Conservation (phyloP, 2,329 filamentous ascomycete genomes). For the Epichloe festucae region DNA sequence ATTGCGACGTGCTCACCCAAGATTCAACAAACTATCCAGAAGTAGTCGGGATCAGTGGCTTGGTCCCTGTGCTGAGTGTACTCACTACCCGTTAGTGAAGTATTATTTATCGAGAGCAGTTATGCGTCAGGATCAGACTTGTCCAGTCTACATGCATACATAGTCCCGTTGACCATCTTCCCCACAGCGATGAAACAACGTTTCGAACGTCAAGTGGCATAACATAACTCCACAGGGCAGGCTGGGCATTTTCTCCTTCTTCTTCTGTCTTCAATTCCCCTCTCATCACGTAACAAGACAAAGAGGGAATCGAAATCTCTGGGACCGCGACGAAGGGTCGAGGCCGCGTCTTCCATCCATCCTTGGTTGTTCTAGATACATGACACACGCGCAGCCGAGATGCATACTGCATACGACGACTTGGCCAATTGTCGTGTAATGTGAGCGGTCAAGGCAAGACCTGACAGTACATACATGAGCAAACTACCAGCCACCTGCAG, state of each 20-base stretch:
- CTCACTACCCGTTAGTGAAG: too few species aligned
- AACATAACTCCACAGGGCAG: too few species aligned
- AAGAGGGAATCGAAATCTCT: too few species aligned
- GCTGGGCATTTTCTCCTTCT: too few species aligned
- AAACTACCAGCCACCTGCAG: neutral
- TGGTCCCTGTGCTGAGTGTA: too few species aligned
- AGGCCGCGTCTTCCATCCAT: neutral
- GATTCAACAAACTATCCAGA: too few species aligned
- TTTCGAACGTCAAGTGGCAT: neutral
- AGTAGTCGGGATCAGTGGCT: too few species aligned
- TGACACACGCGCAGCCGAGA: neutral
- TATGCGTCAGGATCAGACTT: neutral
- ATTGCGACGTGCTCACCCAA: too few species aligned
- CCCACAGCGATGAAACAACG: neutral
- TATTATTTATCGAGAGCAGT: too few species aligned
- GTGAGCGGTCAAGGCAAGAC: neutral
- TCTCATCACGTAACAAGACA: too few species aligned
- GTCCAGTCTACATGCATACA: neutral
- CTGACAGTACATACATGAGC: neutral
- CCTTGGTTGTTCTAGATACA: neutral
- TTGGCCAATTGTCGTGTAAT: neutral
- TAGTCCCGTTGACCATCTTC: neutral
- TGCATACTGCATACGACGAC: neutral
- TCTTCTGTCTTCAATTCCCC: too few species aligned
- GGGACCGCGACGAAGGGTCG: too few species aligned